Conservation (phyloP, 2,329 filamentous ascomycete genomes). For the Penicillium sp. region DNA sequence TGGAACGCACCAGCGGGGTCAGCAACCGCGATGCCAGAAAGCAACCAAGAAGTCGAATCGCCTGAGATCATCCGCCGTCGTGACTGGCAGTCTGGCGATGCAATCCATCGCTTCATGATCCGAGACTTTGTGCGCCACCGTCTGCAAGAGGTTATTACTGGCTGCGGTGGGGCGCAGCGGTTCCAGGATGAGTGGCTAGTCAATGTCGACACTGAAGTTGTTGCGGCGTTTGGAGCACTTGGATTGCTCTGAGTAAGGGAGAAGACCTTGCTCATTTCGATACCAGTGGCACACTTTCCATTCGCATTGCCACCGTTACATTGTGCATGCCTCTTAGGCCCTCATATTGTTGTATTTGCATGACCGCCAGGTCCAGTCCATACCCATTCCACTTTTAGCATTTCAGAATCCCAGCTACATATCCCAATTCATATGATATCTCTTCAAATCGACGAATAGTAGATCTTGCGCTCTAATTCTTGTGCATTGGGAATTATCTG, state of each 20-base stretch:
- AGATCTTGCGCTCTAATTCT: background rate
- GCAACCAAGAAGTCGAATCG: slow-evolving; percentile 29
- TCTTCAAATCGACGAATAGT: background rate
- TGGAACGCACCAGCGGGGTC: slow-evolving; percentile 26
- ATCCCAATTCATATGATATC: slow-evolving; percentile 12
- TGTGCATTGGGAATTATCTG: too few species aligned
- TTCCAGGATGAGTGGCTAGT: slow-evolving; percentile 39
- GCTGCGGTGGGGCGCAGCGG: slow-evolving; percentile 35
- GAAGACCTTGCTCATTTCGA: background rate
- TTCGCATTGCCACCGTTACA: background rate
- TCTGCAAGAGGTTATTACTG: slow-evolving; percentile 32
- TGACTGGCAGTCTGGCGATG: slow-evolving; percentile 35
- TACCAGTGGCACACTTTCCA: background rate
- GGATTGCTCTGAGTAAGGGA: slow-evolving; percentile 24
- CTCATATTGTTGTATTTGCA: background rate
- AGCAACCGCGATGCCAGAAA: slow-evolving; percentile 25
- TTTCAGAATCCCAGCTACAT: slow-evolving; percentile 12
- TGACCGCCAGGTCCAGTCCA: slow-evolving; percentile 1
- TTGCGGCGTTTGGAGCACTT: slow-evolving; percentile 34
- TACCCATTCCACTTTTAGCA: background rate
- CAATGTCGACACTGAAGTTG: slow-evolving; percentile 38
- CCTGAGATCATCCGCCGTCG: slow-evolving; percentile 37
- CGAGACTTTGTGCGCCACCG: slow-evolving; percentile 38
- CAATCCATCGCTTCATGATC: slow-evolving; percentile 38
- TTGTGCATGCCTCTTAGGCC: background rate